Base-by-base conservation (phyloP, 768 basidiomycete species). In the Rhizopogon vesiculosus region DNA sequence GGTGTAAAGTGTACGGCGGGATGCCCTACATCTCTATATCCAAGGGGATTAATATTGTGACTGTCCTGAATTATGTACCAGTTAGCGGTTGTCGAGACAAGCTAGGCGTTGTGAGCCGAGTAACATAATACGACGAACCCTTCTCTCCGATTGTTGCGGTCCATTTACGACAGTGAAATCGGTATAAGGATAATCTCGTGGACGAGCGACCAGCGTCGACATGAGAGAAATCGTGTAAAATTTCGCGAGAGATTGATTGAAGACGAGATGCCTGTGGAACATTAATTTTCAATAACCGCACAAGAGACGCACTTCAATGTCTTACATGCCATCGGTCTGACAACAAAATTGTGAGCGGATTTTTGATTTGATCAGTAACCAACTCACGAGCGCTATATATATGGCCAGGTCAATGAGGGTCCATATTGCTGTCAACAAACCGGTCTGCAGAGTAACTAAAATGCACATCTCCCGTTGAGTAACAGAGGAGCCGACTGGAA, bases 391-490 rank as follows among this genome's bases (percentile, higher is more conserved):
- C 15, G 57, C 64, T 49, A 71, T 9, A 51, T 66, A 73, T 48
- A 65, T 35, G 4, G 66, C 59, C 28, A 74, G 64, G 43, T 72
- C 71, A 15, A 66, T 18, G 4, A 68, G 59, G 12, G 75, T 70
- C 63, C 67, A 71, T 18, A 76, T 49, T 28, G 74, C 59, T n/a
- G 75, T 77, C 12, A 76, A 38, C 8, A 71, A 29, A 33, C 76
- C 74, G 0, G 73, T 76, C 35, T 76, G 75, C 10, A 76, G 57
- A 4, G 74, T 75, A 38, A 74, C 74, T 76, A 51, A n/a, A 22
- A 48, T 22, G 8, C 42, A n/a, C 48, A 51, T 29, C 28, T 22
- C 28, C 33, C 5, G 45, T 25, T 48, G n/a, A 51, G 13, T 50
- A 19, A 13, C 51, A 54, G 13, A 28, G 10, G 4, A 50, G 42